phyloP scores from a whole-genome alignment of 2,329 filamentous ascomycete genomes.

The Pseudocercospora fijiensis region DNA sequence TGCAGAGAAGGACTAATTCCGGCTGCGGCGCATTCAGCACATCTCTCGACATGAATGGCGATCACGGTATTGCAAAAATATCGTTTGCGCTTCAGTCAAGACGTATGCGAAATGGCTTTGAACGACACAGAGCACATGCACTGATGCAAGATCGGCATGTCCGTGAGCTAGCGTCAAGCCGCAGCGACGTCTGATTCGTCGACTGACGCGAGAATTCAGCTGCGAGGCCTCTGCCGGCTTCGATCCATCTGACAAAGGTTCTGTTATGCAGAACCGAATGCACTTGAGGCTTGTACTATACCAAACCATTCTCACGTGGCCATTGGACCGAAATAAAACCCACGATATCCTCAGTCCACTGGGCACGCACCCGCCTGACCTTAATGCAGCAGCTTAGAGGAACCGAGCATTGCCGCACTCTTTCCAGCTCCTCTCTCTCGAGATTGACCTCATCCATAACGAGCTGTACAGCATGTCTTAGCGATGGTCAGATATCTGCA shows the following conservation, averaged over 20 bases:
- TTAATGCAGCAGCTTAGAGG: slow-evolving; percentile 1
- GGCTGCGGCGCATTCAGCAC: slow-evolving; percentile 10
- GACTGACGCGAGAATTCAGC: slow-evolving; percentile 16
- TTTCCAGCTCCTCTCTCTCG: slow-evolving; percentile 7
- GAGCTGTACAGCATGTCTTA: slow-evolving; percentile 13
- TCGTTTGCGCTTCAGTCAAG: not conserved
- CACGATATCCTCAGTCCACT: slow-evolving; percentile 2
- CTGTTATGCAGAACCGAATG: slow-evolving; percentile 19
- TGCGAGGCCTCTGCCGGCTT: slow-evolving; percentile 20
- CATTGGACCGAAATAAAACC: slow-evolving; percentile 6
- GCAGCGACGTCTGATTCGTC: slow-evolving; percentile 3
- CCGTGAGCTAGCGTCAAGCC: slow-evolving; percentile 7
- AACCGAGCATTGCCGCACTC: slow-evolving; percentile 16
- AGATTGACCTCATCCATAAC: slow-evolving; percentile 8
- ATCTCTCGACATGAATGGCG: slow-evolving; percentile 9
- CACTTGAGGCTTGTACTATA: slow-evolving; percentile 28
- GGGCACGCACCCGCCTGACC: not conserved
- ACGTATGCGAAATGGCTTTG: slow-evolving; percentile 7
- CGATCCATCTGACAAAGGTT: slow-evolving; percentile 19
- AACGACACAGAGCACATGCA: slow-evolving; percentile 1
- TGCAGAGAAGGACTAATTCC: slow-evolving; percentile 90
- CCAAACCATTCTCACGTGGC: slow-evolving; percentile 22
- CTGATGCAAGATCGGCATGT: slow-evolving; percentile 13
- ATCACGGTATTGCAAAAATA: not conserved
- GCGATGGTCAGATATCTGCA: slow-evolving; percentile 16